These are phyloP conservation scores for Populus hybrid DNA, from an alignment of 441 rosid species.

Conservation along the genomic window DNA sequence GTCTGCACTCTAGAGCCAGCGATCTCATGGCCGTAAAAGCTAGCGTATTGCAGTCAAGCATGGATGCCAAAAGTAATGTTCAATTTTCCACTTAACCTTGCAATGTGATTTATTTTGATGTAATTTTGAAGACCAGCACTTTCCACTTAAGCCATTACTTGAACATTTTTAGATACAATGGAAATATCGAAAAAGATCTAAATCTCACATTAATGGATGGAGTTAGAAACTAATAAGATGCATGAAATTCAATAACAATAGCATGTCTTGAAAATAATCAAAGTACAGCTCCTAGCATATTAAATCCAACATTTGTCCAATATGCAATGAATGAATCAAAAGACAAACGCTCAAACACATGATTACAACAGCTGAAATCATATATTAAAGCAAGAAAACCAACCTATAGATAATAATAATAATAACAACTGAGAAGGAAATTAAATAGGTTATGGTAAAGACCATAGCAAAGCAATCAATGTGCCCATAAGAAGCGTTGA, in stretches of 20 bases:
- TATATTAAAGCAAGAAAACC: background rate
- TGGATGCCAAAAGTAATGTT: no score
- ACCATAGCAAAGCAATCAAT: constrained; percentile 12
- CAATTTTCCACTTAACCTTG: no score
- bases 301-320: constrained; percentile 2
- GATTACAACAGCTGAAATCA: constrained; percentile 1
- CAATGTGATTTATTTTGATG: no score
- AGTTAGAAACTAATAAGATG: background rate
- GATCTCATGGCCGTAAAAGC: no score
- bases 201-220: no score
- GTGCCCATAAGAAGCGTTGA: constrained; percentile 8
- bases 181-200: no score
- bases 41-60: no score
- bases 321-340: background rate
- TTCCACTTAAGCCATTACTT: no score
- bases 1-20: no score
- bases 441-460: background rate
- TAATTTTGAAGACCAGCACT: no score
- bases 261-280: background rate
- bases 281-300: background rate
- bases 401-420: background rate
- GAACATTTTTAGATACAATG: no score
- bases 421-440: background rate
- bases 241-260: background rate
- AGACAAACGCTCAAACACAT: background rate